Evolutionary conservation across 768 basidiomycete species (phyloP).

Genomic region (Amanita pseudoporphyria): DNA sequence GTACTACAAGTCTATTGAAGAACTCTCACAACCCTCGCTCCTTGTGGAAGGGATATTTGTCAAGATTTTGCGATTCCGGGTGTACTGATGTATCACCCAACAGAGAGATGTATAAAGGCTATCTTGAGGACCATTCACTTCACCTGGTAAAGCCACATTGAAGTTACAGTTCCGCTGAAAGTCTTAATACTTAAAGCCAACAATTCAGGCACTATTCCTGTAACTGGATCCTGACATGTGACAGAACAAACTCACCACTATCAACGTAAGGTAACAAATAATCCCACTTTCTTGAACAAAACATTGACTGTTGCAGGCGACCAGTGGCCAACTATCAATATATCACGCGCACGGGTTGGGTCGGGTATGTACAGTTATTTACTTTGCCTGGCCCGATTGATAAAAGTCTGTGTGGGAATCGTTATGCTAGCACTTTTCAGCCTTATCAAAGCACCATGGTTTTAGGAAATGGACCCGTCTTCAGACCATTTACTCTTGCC

Average conservation of each 20-base stretch:
- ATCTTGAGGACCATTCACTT: background rate
- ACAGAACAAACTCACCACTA: too few relatives aligned
- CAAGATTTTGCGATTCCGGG: conserved; percentile 16
- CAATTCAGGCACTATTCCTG: conserved; percentile 58
- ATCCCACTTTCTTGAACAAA: too few relatives aligned
- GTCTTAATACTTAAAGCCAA: conserved; percentile 25
- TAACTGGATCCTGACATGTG: conserved; percentile 42
- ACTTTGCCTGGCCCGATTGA: too few relatives aligned
- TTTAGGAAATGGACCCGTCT: conserved; percentile 9
- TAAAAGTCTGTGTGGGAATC: too few relatives aligned
- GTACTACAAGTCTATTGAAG: conserved; percentile 15
- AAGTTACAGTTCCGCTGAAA: conserved; percentile 24
- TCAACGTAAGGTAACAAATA: too few relatives aligned
- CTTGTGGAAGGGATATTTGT: conserved; percentile 39
- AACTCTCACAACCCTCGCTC: conserved; percentile 47
- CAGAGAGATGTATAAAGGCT: background rate
- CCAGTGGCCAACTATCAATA: too few relatives aligned
- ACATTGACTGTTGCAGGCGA: too few relatives aligned
- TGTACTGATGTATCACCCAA: background rate
- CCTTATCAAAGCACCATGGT: conserved; percentile 2
- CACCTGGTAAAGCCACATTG: background rate
- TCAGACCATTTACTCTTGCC: conserved; percentile 77
- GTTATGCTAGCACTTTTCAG: too few relatives aligned
- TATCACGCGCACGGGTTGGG: too few relatives aligned
- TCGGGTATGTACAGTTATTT: too few relatives aligned